phyloP scores from a whole-genome alignment of 2,329 filamentous ascomycete species.

The Didymella sp. region DNA sequence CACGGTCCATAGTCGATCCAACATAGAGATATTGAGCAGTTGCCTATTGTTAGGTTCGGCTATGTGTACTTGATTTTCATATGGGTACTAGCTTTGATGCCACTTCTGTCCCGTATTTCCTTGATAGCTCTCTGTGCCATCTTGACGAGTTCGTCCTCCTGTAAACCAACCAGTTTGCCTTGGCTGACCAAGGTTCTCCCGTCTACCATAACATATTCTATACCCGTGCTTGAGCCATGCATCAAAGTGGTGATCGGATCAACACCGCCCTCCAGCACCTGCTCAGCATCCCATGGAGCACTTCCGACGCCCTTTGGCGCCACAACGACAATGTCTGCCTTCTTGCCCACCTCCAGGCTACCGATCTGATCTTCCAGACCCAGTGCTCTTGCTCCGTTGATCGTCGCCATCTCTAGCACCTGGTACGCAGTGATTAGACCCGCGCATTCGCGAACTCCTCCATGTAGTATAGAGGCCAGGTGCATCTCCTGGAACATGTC shows the following conservation, averaged over 20 bases:
- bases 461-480: slow-evolving; percentile 30
- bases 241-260: neutral
- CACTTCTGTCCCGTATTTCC: neutral
- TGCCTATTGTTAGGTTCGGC: too few species aligned
- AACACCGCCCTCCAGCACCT: neutral
- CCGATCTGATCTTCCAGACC: slow-evolving; percentile 49
- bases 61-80: neutral
- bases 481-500: slow-evolving; percentile 43
- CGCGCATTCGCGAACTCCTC: slow-evolving; percentile 23
- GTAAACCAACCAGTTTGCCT: neutral
- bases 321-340: slow-evolving; percentile 52
- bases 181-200: neutral
- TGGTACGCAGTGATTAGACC: slow-evolving; percentile 28
- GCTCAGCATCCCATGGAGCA: neutral
- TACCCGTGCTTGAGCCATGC: neutral
- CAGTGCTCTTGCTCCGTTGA: slow-evolving; percentile 35
- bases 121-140: neutral
- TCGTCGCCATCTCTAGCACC: slow-evolving; percentile 34
- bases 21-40: too few species aligned
- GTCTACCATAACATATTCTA: neutral
- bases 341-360: slow-evolving; percentile 52
- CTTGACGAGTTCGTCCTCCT: neutral
- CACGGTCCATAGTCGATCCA: too few species aligned
- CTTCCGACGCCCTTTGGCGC: slow-evolving; percentile 35
- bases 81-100: neutral